phyloP scores from a whole-genome alignment of 2,329 filamentous ascomycete genomes.

The Pseudogymnoascus sp. region DNA sequence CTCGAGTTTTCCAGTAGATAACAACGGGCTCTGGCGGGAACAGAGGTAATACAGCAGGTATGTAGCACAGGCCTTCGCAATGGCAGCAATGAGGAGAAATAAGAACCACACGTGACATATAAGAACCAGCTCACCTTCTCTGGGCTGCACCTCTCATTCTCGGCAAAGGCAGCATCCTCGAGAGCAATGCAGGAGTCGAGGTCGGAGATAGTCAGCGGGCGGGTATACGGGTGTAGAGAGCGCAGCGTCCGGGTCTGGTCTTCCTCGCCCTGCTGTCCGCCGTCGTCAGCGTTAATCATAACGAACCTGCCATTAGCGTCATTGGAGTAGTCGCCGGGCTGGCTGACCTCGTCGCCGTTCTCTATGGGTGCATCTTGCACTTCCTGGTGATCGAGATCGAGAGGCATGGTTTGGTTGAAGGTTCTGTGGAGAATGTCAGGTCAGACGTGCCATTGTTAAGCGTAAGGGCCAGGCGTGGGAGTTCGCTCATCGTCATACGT shows the following conservation, averaged over 20 bases:
- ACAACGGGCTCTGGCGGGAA: neutral
- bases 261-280: neutral
- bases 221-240: slow-evolving; percentile 63
- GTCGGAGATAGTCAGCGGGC: slow-evolving; percentile 60
- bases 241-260: slow-evolving; percentile 30
- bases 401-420: neutral
- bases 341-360: neutral
- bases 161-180: slow-evolving; percentile 48
- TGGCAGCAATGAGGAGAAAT: neutral
- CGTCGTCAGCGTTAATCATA: neutral
- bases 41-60: neutral
- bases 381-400: neutral
- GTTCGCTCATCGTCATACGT: slow-evolving; percentile 5
- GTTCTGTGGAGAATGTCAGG: slow-evolving; percentile 1
- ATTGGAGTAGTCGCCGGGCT: neutral
- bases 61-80: neutral
- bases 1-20: neutral
- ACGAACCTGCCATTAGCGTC: neutral
- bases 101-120: neutral
- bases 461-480: neutral
- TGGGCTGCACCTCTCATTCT: slow-evolving; percentile 40
- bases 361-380: neutral
- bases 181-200: slow-evolving; percentile 50
- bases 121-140: slow-evolving; percentile 41
- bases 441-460: slow-evolving; percentile 2